phyloP scores from a whole-genome alignment of 306 rosid genomes.

The Lupinus albus region DNA sequence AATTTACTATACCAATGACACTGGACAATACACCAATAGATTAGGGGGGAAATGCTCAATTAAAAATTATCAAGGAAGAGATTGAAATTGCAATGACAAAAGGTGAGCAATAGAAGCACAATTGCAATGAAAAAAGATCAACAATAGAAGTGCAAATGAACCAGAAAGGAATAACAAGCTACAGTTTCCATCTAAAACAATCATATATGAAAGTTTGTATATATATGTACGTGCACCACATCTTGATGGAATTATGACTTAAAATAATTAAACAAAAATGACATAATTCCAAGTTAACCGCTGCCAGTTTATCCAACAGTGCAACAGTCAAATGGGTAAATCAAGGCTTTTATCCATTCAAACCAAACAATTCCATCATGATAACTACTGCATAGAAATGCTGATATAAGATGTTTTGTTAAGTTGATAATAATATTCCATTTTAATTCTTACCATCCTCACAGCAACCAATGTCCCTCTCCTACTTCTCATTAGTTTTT shows the following conservation, averaged over 20 bases:
- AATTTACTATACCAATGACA: conserved; percentile 1
- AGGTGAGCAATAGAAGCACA: conserved; percentile 4
- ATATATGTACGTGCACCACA: conserved; percentile 8
- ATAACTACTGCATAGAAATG: conserved; percentile 14
- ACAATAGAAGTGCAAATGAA: background rate
- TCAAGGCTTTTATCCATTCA: conserved; percentile 9
- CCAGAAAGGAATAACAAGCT: conserved; percentile 19
- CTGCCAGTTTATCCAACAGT: no score
- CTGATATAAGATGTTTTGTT: background rate
- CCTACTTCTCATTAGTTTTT: conserved; percentile 19
- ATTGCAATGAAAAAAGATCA: conserved; percentile 3
- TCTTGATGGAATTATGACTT: background rate
- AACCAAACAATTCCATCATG: conserved; percentile 7
- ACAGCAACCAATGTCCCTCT: conserved; percentile 12
- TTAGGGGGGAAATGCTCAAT: background rate
- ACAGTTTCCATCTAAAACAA: conserved; percentile 21
- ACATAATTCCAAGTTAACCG: no score
- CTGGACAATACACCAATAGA: background rate
- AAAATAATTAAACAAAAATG: no score
- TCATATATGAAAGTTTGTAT: background rate
- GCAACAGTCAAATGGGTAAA: no score
- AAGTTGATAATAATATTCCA: conserved; percentile 15
- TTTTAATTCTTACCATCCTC: conserved; percentile 21
- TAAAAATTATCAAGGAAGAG: background rate
- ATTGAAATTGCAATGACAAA: conserved; percentile 3